These are phyloP conservation scores for Drechslera avenae DNA, from an alignment of 2,329 filamentous ascomycete genomes.

Conservation along the genomic window DNA sequence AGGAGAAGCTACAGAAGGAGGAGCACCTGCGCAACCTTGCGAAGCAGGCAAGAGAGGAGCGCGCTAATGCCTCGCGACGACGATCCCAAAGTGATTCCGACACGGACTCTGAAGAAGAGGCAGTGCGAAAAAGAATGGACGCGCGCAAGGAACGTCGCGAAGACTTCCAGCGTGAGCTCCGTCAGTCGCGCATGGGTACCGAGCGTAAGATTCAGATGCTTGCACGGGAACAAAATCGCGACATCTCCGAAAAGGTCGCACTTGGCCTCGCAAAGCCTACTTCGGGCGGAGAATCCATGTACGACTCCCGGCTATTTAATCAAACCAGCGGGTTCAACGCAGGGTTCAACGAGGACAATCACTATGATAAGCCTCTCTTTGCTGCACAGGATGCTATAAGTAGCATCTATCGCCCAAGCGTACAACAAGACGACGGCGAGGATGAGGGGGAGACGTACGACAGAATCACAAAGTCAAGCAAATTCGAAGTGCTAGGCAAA, in stretches of 20 bases:
- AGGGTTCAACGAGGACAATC: constrained; percentile 96
- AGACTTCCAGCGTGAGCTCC: constrained; percentile 86
- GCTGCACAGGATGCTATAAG: constrained; percentile 93
- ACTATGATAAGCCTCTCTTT: constrained; percentile 96
- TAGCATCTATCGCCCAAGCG: constrained; percentile 86
- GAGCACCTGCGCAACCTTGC: constrained; percentile 86
- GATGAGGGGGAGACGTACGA: constrained; percentile 84
- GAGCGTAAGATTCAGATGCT: constrained; percentile 91
- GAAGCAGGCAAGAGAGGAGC: constrained; percentile 88
- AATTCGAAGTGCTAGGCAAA: constrained; percentile 87
- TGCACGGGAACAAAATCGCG: constrained; percentile 92
- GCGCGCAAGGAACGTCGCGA: constrained; percentile 76
- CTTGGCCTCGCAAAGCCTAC: constrained; percentile 94
- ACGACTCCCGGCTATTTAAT: constrained; percentile 94
- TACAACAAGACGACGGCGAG: constrained; percentile 72
- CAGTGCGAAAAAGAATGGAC: constrained; percentile 75
- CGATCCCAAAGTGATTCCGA: constrained; percentile 51
- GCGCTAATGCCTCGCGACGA: constrained; percentile 55
- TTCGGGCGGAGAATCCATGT: constrained; percentile 91
- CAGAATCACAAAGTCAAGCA: constrained; percentile 81
- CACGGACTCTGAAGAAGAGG: constrained; percentile 66
- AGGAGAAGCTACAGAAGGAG: constrained; percentile 93
- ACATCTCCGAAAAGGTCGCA: constrained; percentile 96
- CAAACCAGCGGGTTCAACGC: constrained; percentile 87
- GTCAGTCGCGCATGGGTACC: constrained; percentile 93